These are phyloP conservation scores for Candida khao-thaluensis DNA, from an alignment of 805 yeast species.

Conservation along the genomic window DNA sequence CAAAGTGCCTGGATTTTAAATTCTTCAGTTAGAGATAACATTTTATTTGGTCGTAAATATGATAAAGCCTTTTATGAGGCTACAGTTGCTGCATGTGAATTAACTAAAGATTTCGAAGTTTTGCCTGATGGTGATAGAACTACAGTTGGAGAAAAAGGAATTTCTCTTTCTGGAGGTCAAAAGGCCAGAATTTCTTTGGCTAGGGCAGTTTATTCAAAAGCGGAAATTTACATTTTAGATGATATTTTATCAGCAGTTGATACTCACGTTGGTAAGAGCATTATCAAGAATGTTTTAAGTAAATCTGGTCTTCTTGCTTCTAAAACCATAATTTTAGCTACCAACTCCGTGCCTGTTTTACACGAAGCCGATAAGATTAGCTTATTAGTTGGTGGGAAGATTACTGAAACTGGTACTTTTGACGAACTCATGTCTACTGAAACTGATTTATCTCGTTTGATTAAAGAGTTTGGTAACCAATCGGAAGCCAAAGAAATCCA, in stretches of 20 bases:
- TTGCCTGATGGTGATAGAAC: constrained; percentile 43
- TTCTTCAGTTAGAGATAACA: constrained; percentile 39
- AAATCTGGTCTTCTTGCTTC: constrained; percentile 31
- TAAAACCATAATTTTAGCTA: constrained; percentile 38
- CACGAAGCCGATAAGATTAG: constrained; percentile 34
- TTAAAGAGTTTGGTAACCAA: constrained; percentile 30
- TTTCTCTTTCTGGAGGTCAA: constrained; percentile 44
- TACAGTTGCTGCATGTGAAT: constrained; percentile 39
- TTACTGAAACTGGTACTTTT: constrained; percentile 48
- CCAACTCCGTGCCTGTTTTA: constrained; percentile 38
- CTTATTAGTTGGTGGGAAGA: constrained; percentile 27
- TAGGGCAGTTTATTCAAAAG: constrained; percentile 41
- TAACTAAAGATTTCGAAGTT: constrained; percentile 31
- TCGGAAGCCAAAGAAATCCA: constrained; percentile 16
- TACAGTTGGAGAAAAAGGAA: constrained; percentile 46
- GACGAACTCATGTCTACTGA: constrained; percentile 42
- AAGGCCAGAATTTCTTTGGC: constrained; percentile 43
- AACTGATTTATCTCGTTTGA: constrained; percentile 34
- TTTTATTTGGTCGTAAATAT: constrained; percentile 34
- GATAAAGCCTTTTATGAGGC: constrained; percentile 31
- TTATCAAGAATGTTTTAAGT: constrained; percentile 32
- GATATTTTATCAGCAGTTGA: constrained; percentile 46
- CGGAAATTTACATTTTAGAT: constrained; percentile 40
- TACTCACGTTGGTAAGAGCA: constrained; percentile 40
- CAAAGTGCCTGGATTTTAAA: constrained; percentile 44